phyloP scores from a whole-genome alignment of 371 early-diverging fungal genomes.

The Mortierella sp. region DNA sequence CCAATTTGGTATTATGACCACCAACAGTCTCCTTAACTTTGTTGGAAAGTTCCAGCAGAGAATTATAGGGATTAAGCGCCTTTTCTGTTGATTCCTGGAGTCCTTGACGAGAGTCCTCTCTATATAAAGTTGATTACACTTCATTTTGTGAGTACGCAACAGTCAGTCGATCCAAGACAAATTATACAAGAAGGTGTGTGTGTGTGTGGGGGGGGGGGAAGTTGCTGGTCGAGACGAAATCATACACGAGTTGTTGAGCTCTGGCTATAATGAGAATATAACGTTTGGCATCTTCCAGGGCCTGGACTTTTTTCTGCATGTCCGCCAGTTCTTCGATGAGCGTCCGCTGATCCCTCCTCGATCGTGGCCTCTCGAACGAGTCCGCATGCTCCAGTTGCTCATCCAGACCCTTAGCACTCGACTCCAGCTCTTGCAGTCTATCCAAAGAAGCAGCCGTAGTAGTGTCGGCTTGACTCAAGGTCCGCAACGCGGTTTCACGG shows the following conservation, averaged over 20 bases:
- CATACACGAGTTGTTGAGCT: slow-evolving; percentile 43
- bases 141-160: no score
- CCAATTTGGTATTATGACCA: slow-evolving; percentile 30
- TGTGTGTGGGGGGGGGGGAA: no score
- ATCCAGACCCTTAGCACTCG: slow-evolving; percentile 40
- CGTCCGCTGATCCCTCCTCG: slow-evolving; percentile 34
- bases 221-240: not conserved
- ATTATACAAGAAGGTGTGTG: no score
- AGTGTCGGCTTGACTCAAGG: slow-evolving; percentile 26
- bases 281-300: slow-evolving; percentile 43
- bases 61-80: slow-evolving; percentile 56
- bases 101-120: slow-evolving; percentile 2
- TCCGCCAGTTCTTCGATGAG: slow-evolving; percentile 38
- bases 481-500: slow-evolving; percentile 21
- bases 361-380: slow-evolving; percentile 35
- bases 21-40: slow-evolving; percentile 17
- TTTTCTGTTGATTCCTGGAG: slow-evolving; percentile 53
- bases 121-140: no score
- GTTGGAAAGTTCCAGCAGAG: slow-evolving; percentile 54
- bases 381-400: slow-evolving; percentile 44
- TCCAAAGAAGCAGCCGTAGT: slow-evolving; percentile 22
- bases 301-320: slow-evolving; percentile 34
- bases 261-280: slow-evolving; percentile 34
- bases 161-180: no score
- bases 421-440: slow-evolving; percentile 23